A percentile compares a stretch with the other conserved stretches of the same genome.
Conservation (phyloP, 805 yeast genomes). For the Metschnikowia lachancei region DNA sequence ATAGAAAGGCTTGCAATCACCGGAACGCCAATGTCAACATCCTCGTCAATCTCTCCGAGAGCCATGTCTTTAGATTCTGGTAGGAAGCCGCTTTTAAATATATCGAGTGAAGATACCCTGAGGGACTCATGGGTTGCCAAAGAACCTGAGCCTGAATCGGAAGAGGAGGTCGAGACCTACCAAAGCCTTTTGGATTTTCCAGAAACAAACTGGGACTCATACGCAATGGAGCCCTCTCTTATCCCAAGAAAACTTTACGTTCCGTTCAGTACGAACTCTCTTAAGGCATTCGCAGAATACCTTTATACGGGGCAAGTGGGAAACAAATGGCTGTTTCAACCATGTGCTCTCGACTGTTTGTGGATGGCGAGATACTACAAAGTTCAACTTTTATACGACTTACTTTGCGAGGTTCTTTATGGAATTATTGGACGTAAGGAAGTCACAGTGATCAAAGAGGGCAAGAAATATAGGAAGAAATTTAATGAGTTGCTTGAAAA, state of each 20-base stretch:
- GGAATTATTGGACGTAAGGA: conserved; percentile 71
- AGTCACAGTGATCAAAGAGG: conserved; percentile 43
- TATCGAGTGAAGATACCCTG: background rate
- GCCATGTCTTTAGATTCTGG: conserved; percentile 5
- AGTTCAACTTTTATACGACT: conserved; percentile 66
- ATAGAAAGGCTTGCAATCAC: background rate
- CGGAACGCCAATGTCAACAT: background rate
- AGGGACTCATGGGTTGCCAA: background rate
- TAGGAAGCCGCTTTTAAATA: background rate
- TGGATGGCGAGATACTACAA: conserved; percentile 63
- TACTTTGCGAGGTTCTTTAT: conserved; percentile 65
- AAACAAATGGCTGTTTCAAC: conserved; percentile 67
- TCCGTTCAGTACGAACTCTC: conserved; percentile 62
- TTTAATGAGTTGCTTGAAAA: conserved; percentile 26
- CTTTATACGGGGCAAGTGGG: conserved; percentile 79
- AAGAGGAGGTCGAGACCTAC: background rate
- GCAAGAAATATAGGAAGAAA: conserved; percentile 34
- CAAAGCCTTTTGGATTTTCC: conserved; percentile 32
- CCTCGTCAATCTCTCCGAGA: conserved; percentile 3
- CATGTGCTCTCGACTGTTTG: conserved; percentile 64
- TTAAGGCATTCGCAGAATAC: conserved; percentile 67
- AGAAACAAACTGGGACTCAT: conserved; percentile 28
- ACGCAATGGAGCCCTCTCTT: conserved; percentile 54
- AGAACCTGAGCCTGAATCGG: background rate
- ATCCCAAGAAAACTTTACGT: conserved; percentile 67